Evolutionary conservation across 805 yeast species (phyloP), one percentile per base, ranked within the genome.

Genomic region (Wickerhamiella spandovensis): DNA sequence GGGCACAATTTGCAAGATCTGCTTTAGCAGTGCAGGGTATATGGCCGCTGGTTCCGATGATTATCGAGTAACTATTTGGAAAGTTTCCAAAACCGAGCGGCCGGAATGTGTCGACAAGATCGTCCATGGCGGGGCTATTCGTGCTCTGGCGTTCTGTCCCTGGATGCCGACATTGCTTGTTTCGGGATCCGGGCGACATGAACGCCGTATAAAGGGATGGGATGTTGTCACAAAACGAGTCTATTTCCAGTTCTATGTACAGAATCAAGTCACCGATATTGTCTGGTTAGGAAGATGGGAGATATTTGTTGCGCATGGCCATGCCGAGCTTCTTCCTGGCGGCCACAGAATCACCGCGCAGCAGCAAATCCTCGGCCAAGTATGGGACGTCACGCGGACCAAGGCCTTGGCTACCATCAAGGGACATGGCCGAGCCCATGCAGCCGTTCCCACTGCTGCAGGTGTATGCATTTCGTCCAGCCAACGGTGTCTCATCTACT

Each of bases 151-250:
- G 3, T 89, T 77, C 58, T 89, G 96, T 61, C 97, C 97, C 0
- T 88, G 96, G 96, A 74, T 86, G 18, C 78, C 78, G 13, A 73
- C 82, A 2, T 66, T 89, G 8, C 63, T 89, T 35, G 96, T 90
- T 0, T 87, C 96, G 0, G 97, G 97, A 0, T 96, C 92, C 2
- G 97, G 97, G 0, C 77, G 82, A 20, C 80, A 78, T 57, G 97
- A 89, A 62, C 69, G 89, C 8, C 37, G 24, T 7, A 23, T 44
- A 7, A n/a, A 47, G 74, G 74, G n/a, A 76, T 88, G 8, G 65
- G 89, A 51, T 86, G 87, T 62, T 88, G 96, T 96, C 95, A 89
- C 0, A 68, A 69, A 2, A 72, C 90, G 0, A 95, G 96, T 0
- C 82, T 94, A 0, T 63, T 85, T 28, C 66, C 88, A 28, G 69